Evolutionary conservation across 108 stramenopile species (phyloP).

Genomic region (Pseudonitzschia delicatissima): DNA sequence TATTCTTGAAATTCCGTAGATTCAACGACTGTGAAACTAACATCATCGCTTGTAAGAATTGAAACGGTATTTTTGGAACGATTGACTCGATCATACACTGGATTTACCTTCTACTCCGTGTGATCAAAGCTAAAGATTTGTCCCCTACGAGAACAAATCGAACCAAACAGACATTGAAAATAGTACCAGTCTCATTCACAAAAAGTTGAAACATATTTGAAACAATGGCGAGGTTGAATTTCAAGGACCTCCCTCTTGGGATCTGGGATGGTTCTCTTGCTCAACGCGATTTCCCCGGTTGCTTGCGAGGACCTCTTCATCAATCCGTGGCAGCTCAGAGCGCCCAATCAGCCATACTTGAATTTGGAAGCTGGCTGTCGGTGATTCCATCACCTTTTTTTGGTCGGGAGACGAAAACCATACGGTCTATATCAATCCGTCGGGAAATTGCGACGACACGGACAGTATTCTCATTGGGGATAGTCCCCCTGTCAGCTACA

Average conservation of each 20-base stretch:
- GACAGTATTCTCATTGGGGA: conserved; percentile 1
- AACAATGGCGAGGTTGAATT: neutral
- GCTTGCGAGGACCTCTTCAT: conserved; percentile 6
- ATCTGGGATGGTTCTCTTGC: conserved; percentile 1
- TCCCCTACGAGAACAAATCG: too few species aligned
- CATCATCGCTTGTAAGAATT: too few species aligned
- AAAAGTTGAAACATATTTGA: neutral
- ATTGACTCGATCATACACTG: too few species aligned
- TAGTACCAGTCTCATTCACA: neutral
- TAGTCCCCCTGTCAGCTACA: conserved; percentile 5
- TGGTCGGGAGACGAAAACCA: conserved; percentile 3
- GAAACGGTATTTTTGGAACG: too few species aligned
- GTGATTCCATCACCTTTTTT: conserved; percentile 6
- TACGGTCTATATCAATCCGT: conserved; percentile 14
- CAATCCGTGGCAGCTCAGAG: conserved; percentile 8
- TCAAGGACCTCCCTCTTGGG: neutral
- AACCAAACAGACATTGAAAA: neutral
- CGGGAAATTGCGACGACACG: conserved; percentile 14
- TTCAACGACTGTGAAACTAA: too few species aligned
- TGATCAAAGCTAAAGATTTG: too few species aligned
- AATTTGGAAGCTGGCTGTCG: conserved; percentile 10
- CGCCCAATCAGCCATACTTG: conserved; percentile 7
- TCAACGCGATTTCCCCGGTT: neutral
- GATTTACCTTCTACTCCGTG: too few species aligned
- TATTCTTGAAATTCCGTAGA: too few species aligned